Conservation (phyloP, 2,329 filamentous ascomycete genomes). For the Esteya vermicola region DNA sequence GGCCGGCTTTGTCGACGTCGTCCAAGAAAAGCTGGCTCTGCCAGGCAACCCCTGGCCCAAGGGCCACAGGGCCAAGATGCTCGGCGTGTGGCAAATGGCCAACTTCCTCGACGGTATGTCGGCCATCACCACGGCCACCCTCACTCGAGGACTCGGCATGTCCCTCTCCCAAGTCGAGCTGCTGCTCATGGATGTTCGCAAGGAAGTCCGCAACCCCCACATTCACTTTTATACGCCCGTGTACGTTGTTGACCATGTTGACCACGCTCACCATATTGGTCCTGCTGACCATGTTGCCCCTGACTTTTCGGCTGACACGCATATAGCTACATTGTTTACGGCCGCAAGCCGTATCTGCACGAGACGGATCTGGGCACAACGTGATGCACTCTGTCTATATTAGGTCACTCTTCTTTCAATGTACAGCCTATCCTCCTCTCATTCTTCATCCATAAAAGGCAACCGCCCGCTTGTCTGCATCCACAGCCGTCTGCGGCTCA, state of each 20-base stretch:
- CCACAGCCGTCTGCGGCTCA: too few relatives aligned
- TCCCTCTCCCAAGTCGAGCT: slow-evolving; percentile 13
- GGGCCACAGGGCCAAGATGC: slow-evolving; percentile 13
- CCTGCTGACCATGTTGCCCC: too few relatives aligned
- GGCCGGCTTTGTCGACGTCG: slow-evolving; percentile 17
- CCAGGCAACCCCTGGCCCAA: slow-evolving; percentile 18
- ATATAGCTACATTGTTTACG: slow-evolving; percentile 13
- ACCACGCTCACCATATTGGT: not conserved
- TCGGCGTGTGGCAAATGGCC: slow-evolving; percentile 16
- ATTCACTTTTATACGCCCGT: slow-evolving; percentile 12
- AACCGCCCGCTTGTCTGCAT: too few relatives aligned
- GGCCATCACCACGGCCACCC: slow-evolving; percentile 14
- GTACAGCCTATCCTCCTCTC: too few relatives aligned
- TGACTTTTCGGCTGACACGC: too few relatives aligned
- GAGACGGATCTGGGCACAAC: too few relatives aligned
- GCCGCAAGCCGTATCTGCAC: slow-evolving; percentile 7
- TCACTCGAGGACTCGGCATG: slow-evolving; percentile 15
- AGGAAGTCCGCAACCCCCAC: slow-evolving; percentile 10
- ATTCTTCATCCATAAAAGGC: too few relatives aligned
- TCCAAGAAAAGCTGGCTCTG: slow-evolving; percentile 14
- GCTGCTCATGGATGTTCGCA: slow-evolving; percentile 11
- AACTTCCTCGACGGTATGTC: slow-evolving; percentile 16
- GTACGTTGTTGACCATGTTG: slow-evolving; percentile 2
- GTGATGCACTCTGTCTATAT: not conserved
- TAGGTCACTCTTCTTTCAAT: too few relatives aligned